Conservation (phyloP, 23 red algal species). For the Gracilariopsis chorda region DNA sequence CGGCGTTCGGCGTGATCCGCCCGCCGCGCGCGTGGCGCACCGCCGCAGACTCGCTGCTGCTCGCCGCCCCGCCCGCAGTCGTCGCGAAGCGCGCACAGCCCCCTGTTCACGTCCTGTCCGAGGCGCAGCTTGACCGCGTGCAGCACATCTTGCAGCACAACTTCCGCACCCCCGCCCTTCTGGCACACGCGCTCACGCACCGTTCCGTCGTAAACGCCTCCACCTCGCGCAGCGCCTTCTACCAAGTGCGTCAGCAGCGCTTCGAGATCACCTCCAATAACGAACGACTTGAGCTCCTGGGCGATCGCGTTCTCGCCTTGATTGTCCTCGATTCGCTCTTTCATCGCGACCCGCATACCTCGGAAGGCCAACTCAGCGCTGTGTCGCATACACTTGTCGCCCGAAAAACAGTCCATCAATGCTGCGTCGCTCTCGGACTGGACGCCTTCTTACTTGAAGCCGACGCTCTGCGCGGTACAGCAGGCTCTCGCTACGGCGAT, state of each 20-base stretch:
- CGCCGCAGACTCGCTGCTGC: no score
- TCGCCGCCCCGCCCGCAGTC: no score
- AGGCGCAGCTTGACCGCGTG: neutral
- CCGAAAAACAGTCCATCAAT: neutral
- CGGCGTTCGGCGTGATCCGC: no score
- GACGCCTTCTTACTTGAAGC: conserved; percentile 1
- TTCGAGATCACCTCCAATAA: conserved; percentile 15
- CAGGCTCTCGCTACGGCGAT: conserved; percentile 43
- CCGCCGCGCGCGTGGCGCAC: no score
- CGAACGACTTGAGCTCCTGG: conserved; percentile 35
- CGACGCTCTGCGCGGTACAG: neutral
- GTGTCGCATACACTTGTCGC: conserved; percentile 15
- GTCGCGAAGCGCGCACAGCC: neutral
- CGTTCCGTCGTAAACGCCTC: conserved; percentile 32
- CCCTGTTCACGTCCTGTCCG: neutral
- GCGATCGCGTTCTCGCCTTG: conserved; percentile 32
- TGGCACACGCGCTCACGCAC: conserved; percentile 40
- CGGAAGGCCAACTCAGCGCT: conserved; percentile 20
- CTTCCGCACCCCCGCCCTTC: conserved; percentile 12
- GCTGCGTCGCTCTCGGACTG: conserved; percentile 18
- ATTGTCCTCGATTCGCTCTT: conserved; percentile 3
- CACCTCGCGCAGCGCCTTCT: neutral
- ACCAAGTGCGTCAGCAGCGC: neutral
- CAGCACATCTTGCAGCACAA: conserved; percentile 24
- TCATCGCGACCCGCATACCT: neutral